These are phyloP conservation scores for Mrakia blollopis DNA, from an alignment of 768 basidiomycete genomes.

Conservation along the genomic window DNA sequence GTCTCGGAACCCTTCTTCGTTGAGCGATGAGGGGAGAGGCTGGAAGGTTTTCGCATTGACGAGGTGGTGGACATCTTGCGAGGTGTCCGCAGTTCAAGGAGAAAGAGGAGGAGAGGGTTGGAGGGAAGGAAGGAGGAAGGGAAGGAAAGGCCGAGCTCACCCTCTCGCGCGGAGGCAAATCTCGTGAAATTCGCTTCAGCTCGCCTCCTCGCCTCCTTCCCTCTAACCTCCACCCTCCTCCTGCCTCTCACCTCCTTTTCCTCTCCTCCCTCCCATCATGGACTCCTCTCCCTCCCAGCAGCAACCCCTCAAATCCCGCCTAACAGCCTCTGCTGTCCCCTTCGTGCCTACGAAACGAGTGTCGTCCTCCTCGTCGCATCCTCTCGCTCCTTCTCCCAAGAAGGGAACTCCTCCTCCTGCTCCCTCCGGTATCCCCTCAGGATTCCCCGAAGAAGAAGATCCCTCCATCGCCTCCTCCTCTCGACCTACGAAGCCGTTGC, in stretches of 20 bases:
- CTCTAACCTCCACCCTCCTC: not conserved
- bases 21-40: not conserved
- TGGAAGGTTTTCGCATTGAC: not conserved
- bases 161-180: too few species aligned
- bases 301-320: constrained; percentile 15
- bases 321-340: constrained; percentile 6
- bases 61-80: not conserved
- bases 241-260: not conserved
- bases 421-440: not conserved
- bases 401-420: not conserved
- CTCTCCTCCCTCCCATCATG: not conserved
- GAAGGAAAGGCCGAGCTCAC: too few species aligned
- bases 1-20: not conserved
- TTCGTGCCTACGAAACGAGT: constrained; percentile 17
- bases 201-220: not conserved
- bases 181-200: not conserved
- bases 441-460: constrained; percentile 1
- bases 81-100: not conserved
- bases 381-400: constrained; percentile 2
- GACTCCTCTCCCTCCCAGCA: not conserved
- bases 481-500: constrained; percentile 50
- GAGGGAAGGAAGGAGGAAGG: not conserved
- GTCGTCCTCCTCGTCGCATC: not conserved
- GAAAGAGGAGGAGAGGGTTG: too few species aligned
- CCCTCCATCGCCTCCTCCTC: not conserved